Evolutionary conservation across 768 basidiomycete species (phyloP).

Genomic region (Trametes cubensis): DNA sequence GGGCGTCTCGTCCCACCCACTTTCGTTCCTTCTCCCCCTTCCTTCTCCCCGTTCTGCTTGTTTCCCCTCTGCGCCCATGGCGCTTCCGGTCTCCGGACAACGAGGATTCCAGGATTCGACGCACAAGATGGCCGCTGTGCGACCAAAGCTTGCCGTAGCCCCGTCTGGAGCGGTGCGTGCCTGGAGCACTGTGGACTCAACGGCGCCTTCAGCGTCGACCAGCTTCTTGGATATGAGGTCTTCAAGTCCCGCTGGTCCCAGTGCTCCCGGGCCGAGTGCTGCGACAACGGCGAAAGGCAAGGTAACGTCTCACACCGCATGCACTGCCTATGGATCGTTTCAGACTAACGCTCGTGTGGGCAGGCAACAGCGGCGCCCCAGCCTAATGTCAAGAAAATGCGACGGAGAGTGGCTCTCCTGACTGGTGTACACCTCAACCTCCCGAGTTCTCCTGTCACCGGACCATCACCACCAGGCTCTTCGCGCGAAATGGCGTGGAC

Average conservation of each 20-base stretch:
- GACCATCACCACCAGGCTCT: constrained; percentile 18
- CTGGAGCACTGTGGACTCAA: constrained; percentile 34
- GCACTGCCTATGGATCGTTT: constrained; percentile 3
- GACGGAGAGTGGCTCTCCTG: constrained; percentile 30
- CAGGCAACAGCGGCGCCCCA: constrained; percentile 25
- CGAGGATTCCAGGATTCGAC: constrained; percentile 31
- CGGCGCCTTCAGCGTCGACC: constrained; percentile 9
- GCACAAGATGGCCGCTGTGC: constrained; percentile 35
- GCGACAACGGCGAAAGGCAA: constrained; percentile 11
- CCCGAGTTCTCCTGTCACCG: constrained; percentile 28
- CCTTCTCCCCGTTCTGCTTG: constrained; percentile 16
- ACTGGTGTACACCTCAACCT: constrained; percentile 31
- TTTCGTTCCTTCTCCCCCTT: constrained; percentile 13
- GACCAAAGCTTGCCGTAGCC: constrained; percentile 31
- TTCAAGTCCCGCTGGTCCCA: not conserved
- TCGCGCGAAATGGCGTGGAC: constrained; percentile 32
- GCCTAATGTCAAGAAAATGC: constrained; percentile 33
- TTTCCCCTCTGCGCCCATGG: constrained; percentile 25
- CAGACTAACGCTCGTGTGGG: constrained; percentile 6
- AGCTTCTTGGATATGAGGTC: constrained; percentile 23
- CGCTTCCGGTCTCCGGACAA: constrained; percentile 24
- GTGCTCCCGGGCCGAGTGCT: constrained; percentile 8
- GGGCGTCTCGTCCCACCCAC: constrained; percentile 7
- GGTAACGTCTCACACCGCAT: constrained; percentile 10
- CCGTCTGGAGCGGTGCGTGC: constrained; percentile 34